Evolutionary conservation across 495 filamentous ascomycete species (phyloP).

Genomic region (Podospora anserina): DNA sequence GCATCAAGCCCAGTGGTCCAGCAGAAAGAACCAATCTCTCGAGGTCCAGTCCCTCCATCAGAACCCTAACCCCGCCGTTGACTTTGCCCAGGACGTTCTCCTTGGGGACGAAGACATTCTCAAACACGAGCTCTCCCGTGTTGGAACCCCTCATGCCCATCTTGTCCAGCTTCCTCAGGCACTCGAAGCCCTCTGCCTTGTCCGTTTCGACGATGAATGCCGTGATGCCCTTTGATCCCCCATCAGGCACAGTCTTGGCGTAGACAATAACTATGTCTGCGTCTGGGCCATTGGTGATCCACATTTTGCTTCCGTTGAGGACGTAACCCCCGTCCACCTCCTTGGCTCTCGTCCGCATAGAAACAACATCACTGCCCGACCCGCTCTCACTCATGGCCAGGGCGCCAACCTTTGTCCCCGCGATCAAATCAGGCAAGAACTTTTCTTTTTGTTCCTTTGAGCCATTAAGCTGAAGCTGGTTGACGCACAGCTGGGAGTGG

Average conservation of each 20-base stretch:
- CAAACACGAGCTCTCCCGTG: constrained; percentile 91
- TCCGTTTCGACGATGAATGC: constrained; percentile 82
- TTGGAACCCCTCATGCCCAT: constrained; percentile 97
- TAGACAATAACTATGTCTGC: constrained; percentile 88
- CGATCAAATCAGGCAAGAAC: constrained; percentile 77
- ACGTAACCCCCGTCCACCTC: constrained; percentile 79
- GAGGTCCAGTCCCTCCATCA: constrained; percentile 95
- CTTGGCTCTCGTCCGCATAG: constrained; percentile 85
- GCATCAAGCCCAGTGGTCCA: constrained; percentile 92
- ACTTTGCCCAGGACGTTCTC: constrained; percentile 77
- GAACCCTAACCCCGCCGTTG: constrained; percentile 78
- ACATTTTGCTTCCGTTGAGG: constrained; percentile 95
- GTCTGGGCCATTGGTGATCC: constrained; percentile 98
- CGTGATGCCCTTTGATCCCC: constrained; percentile 86
- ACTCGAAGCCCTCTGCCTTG: constrained; percentile 69
- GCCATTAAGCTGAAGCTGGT: constrained; percentile 94
- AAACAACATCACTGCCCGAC: constrained; percentile 89
- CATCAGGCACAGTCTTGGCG: constrained; percentile 83
- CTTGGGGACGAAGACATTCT: constrained; percentile 83
- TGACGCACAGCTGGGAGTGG: constrained; percentile 94
- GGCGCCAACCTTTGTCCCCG: constrained; percentile 79
- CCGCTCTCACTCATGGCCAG: constrained; percentile 94
- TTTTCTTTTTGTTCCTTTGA: constrained; percentile 69
- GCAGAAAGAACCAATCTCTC: constrained; percentile 90
- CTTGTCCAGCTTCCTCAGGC: constrained; percentile 91